A percentile compares a stretch with the other conserved stretches of the same genome.
Conservation (phyloP, 345 rosid genomes). For the Gossypium mustelinum region DNA sequence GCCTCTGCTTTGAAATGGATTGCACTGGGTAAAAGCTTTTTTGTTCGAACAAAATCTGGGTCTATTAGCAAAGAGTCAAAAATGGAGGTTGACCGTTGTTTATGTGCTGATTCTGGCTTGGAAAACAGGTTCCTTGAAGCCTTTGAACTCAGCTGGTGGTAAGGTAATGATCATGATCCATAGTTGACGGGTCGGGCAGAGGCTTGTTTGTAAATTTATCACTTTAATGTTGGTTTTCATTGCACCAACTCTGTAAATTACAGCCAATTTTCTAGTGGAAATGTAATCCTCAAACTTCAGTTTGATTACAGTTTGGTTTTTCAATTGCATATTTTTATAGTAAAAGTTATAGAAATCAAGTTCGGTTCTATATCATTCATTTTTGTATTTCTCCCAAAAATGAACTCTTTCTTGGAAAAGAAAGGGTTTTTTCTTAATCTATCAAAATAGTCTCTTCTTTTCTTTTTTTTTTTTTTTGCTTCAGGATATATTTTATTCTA, state of each 20-base stretch:
- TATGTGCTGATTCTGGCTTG: slow-evolving; percentile 25
- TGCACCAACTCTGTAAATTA: not conserved
- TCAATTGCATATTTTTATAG: not conserved
- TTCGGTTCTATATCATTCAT: not conserved
- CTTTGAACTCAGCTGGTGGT: slow-evolving; percentile 41
- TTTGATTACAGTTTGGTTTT: not conserved
- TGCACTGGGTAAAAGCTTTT: not conserved
- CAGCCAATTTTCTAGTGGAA: not conserved
- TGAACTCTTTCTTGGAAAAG: too few species aligned
- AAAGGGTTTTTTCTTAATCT: too few species aligned
- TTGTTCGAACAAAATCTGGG: slow-evolving; percentile 13
- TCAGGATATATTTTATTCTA: too few species aligned
- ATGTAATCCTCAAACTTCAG: not conserved
- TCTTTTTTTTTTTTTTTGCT: too few species aligned
- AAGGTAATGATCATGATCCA: not conserved
- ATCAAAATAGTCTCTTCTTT: too few species aligned
- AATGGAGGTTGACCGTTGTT: slow-evolving; percentile 12
- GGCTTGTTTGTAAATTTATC: not conserved
- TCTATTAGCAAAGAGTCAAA: not conserved
- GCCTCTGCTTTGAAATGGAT: slow-evolving; percentile 24
- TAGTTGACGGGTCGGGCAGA: not conserved
- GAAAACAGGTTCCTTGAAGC: slow-evolving; percentile 45
- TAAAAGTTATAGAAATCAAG: not conserved
- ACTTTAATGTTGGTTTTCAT: not conserved
- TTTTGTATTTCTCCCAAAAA: too few species aligned